Base-by-base conservation (phyloP, 768 basidiomycete species). In the Kwoniella botswanensis region DNA sequence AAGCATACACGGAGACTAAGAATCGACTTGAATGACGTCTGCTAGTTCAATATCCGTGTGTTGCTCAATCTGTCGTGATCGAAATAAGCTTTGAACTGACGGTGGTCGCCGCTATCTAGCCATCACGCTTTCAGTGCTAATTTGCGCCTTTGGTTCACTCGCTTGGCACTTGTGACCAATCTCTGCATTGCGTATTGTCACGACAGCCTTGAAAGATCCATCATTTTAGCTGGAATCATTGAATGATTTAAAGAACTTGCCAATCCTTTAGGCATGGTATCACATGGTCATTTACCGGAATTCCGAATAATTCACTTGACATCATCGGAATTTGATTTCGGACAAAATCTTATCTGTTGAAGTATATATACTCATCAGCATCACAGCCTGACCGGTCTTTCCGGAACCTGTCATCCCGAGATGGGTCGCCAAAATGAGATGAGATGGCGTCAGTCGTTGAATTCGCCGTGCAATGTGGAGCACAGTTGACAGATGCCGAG, bases 81-180 rank as follows among this genome's bases (percentile, higher is more conserved):
- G 17, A 24, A 58, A 0, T 58, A 58, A 17, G 26, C 26, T 24
- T 29, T 2, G 26, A 44, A 21, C 12, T 7, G 17, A 11, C 59
- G 42, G 42, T n/a, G 12, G 15, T 58, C 35, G 57, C 57, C 57
- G 57, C 29, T 58, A 58, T 24, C 15, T 35, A 3, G 0, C 15
- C 15, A 58, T 58, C 57, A 58, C 57, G 57, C 18, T 58, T 18
- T 21, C 15, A 26, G 24, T 58, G 57, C 41, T 11, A 42, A 61
- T 15, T 9, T 22, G 59, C n/a, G 41, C 35, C n/a, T 12, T 21
- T 26, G n/a, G 59, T n/a, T 61, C 21, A 26, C 21, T 42, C 35
- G 41, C 7, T 18, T 43, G 59, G 59, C 17, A 43, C 46, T 50
- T 13, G 46, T 61, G 59, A 61, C 59, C 59, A 61, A 61, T 61